phyloP scores from a whole-genome alignment of 2,329 filamentous ascomycete species.

The Leptographium wingfieldii region DNA sequence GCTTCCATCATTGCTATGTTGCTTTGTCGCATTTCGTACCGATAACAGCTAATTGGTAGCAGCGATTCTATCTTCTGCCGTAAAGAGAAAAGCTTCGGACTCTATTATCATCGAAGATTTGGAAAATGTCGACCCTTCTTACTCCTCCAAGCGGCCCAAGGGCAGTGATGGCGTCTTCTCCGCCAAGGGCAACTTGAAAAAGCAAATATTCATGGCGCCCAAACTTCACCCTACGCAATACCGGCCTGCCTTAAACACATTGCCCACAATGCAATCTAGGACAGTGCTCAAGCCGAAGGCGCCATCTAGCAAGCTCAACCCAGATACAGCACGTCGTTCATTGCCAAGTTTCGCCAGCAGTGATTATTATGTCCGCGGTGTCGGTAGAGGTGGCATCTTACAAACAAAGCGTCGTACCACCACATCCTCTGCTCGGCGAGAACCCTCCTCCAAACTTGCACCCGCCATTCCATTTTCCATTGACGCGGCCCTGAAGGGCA shows the following conservation, averaged over 20 bases:
- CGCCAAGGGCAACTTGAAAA: slow-evolving; percentile 35
- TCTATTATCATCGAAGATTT: slow-evolving; percentile 37
- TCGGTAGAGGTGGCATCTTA: slow-evolving; percentile 56
- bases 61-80: slow-evolving; percentile 29
- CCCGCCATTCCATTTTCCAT: slow-evolving; percentile 62
- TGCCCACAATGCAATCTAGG: slow-evolving; percentile 27
- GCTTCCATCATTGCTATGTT: too few species aligned
- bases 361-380: slow-evolving; percentile 24
- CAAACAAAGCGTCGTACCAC: slow-evolving; percentile 51
- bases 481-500: slow-evolving; percentile 69
- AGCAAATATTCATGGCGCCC: slow-evolving; percentile 23
- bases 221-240: slow-evolving; percentile 27
- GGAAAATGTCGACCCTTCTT: slow-evolving; percentile 49
- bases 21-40: not conserved
- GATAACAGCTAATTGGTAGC: not conserved
- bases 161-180: slow-evolving; percentile 28
- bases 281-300: slow-evolving; percentile 40
- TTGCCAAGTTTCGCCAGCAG: slow-evolving; percentile 15
- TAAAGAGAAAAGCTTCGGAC: slow-evolving; percentile 47
- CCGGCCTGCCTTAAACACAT: slow-evolving; percentile 15
- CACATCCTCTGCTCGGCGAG: slow-evolving; percentile 54
- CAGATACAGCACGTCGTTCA: slow-evolving; percentile 9
- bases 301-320: slow-evolving; percentile 33
- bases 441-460: slow-evolving; percentile 46
- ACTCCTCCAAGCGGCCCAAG: slow-evolving; percentile 49